Percentiles rank a stretch among this genome's conserved stretches.
phyloP scores from a whole-genome alignment of 371 early-diverging fungal species.

The Rhizopus sp. region DNA sequence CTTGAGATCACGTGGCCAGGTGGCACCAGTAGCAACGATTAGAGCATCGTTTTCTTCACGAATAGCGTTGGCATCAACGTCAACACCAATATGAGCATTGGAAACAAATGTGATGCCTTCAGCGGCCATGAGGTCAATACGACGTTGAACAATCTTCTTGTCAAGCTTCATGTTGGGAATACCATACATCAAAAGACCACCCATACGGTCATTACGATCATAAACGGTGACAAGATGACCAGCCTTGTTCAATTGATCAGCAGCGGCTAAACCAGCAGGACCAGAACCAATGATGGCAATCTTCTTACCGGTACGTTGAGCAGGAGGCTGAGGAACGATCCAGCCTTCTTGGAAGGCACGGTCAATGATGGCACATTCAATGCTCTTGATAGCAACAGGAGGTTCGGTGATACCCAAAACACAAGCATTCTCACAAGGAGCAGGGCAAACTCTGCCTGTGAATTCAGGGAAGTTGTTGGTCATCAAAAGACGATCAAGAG shows the following conservation, averaged over 20 bases:
- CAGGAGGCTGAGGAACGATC: conserved; percentile 87
- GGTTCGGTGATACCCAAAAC: conserved; percentile 88
- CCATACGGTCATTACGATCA: conserved; percentile 94
- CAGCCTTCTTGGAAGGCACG: conserved; percentile 94
- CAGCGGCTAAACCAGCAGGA: conserved; percentile 95
- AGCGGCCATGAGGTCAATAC: conserved; percentile 87
- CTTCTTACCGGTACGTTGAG: conserved; percentile 76
- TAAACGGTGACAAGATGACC: conserved; percentile 94
- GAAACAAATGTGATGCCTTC: conserved; percentile 91
- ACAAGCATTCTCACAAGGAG: conserved; percentile 90
- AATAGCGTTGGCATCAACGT: conserved; percentile 70
- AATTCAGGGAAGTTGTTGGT: conserved; percentile 99
- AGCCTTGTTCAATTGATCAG: conserved; percentile 96
- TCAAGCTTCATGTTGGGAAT: conserved; percentile 99
- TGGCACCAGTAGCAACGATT: conserved; percentile 92
- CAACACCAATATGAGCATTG: conserved; percentile 85
- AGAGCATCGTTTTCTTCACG: conserved; percentile 76
- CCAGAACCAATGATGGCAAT: conserved; percentile 95
- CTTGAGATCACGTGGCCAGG: conserved; percentile 94
- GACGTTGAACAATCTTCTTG: conserved; percentile 90
- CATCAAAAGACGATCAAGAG: conserved; percentile 88
- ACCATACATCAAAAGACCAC: conserved; percentile 97
- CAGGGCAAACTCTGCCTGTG: conserved; percentile 77
- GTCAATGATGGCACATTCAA: conserved; percentile 97
- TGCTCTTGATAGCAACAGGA: conserved; percentile 95